Evolutionary conservation across 2,329 filamentous ascomycete species (phyloP), one percentile per base, ranked within the genome.

Genomic region (Fusarium scirpi): DNA sequence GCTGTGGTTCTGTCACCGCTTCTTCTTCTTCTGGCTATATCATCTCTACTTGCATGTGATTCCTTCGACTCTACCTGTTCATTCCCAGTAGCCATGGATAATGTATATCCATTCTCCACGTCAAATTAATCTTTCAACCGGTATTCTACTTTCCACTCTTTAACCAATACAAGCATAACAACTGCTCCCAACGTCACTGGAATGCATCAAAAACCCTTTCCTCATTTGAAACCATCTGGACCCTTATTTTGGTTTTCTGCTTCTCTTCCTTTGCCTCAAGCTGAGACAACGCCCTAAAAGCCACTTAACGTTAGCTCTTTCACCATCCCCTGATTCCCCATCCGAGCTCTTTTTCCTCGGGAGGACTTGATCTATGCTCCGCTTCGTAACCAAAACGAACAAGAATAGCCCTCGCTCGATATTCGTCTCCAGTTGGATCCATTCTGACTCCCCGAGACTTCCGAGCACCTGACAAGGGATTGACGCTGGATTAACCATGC

Each of bases 221-320:
- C 24, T 58, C 59, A 32, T 51, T 46, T 29, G 12, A 34, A 40
- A 49, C 40, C 40, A 29, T 30, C 32, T 52, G 41, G 47, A 52
- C 27, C 57, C 61, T 67, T 43, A 34, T 48, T 44, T 49, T 29
- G 30, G 41, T 43, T 45, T 63, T 41, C 29, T 40, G 58, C 20
- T 34, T 29, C 34, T 45, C 40, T 56, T 32, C 24, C 44, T 57
- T 29, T 34, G 27, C 29, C 40, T 40, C 30, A 47, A 65, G 63
- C 58, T 69, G 67, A 71, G 58, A 62, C 66, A 58, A 16, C 58
- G 53, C 62, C 54, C 34, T 38, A 30, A 58, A 67, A 62, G 43
- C 58, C 66, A 70, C 69, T 52, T 44, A 62, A 25, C 12, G 12
- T 40, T 52, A 43, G 49, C 34, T 38, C 22, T 25, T 54, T 41